Percentiles rank a stretch among this genome's conserved stretches.
Evolutionary conservation across 305 asterid genomes (phyloP).

Genomic region (Solanum hybrid): DNA sequence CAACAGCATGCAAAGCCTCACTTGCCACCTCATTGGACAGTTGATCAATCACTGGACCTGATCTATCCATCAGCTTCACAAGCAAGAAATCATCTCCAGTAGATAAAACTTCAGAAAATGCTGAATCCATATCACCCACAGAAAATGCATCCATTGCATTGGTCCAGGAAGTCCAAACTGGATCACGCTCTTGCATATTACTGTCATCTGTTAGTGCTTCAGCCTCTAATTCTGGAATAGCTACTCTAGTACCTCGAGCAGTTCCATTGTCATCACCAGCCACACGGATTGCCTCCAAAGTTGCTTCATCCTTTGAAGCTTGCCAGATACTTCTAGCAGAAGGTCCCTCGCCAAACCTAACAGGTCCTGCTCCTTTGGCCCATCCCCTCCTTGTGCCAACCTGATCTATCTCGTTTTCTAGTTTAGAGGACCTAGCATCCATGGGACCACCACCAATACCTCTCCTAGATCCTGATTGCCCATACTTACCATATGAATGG

Average conservation of each 20-base stretch:
- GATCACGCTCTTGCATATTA: slow-evolving; percentile 63
- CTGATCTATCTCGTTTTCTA: slow-evolving; percentile 59
- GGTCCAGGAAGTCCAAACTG: slow-evolving; percentile 82
- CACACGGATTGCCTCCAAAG: slow-evolving; percentile 92
- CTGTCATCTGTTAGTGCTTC: slow-evolving; percentile 73
- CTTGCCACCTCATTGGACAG: slow-evolving; percentile 71
- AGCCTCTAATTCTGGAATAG: slow-evolving; percentile 69
- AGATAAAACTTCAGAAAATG: slow-evolving; percentile 81
- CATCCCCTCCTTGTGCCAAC: slow-evolving; percentile 64
- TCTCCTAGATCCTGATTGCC: slow-evolving; percentile 62
- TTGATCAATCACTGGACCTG: slow-evolving; percentile 87
- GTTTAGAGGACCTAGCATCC: slow-evolving; percentile 49
- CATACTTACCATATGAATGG: slow-evolving; percentile 56
- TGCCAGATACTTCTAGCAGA: slow-evolving; percentile 99
- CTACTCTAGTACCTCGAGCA: slow-evolving; percentile 64
- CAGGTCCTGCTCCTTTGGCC: slow-evolving; percentile 67
- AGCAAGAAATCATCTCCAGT: slow-evolving; percentile 85
- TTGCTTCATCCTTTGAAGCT: slow-evolving; percentile 98
- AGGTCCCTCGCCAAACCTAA: slow-evolving; percentile 98
- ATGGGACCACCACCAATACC: slow-evolving; percentile 31
- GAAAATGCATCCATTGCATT: slow-evolving; percentile 94
- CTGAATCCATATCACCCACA: slow-evolving; percentile 72
- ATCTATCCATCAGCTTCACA: slow-evolving; percentile 85
- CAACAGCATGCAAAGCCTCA: slow-evolving; percentile 64
- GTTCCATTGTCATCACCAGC: slow-evolving; percentile 88